These are phyloP conservation scores for Oxytropis ochrocephala DNA, from an alignment of 306 rosid genomes.

Conservation along the genomic window DNA sequence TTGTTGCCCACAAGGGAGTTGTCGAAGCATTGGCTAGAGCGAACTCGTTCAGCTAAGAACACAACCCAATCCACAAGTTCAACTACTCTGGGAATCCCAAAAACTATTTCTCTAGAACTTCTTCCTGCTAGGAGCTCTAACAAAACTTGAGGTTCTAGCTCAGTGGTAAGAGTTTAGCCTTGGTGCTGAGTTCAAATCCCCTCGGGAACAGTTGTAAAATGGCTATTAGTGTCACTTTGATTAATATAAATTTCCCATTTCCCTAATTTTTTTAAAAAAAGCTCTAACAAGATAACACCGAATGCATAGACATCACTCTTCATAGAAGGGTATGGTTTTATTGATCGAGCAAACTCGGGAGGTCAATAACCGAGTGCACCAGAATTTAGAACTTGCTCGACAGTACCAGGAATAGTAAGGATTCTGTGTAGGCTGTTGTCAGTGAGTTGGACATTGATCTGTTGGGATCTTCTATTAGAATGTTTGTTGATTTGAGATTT, in stretches of 20 bases:
- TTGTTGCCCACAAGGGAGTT: constrained; percentile 36
- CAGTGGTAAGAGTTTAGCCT: no score
- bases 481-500: constrained; percentile 70
- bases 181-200: no score
- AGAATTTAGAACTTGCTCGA: constrained; percentile 73
- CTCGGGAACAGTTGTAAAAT: no score
- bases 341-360: constrained; percentile 67
- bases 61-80: constrained; percentile 67
- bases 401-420: constrained; percentile 56
- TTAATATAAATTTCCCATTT: no score
- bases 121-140: constrained; percentile 70
- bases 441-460: constrained; percentile 41
- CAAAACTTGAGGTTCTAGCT: no score
- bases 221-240: no score
- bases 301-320: constrained; percentile 78
- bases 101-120: constrained; percentile 52
- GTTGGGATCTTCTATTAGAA: constrained; percentile 49
- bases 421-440: constrained; percentile 75
- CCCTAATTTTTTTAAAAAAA: no score
- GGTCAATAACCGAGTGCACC: constrained; percentile 73
- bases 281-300: constrained; percentile 68
- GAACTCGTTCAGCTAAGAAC: constrained; percentile 42
- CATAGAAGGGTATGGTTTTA: constrained; percentile 65
- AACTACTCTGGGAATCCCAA: constrained; percentile 49
- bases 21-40: constrained; percentile 54